Conservation (phyloP, 805 yeast species). For the Candida palmyrensis region DNA sequence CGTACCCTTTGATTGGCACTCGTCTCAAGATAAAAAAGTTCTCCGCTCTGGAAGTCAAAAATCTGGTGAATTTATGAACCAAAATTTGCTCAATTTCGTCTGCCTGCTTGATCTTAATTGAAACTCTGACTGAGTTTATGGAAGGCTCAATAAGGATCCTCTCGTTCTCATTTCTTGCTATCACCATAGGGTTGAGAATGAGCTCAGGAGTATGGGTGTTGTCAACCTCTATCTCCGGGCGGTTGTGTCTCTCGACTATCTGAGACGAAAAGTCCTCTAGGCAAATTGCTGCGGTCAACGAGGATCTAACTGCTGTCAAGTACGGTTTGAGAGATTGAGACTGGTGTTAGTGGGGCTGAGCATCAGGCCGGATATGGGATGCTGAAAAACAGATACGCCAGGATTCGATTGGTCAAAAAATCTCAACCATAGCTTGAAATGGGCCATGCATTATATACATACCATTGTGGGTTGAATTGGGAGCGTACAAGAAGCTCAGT, state of each 20-base stretch:
- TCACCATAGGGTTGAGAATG: constrained; percentile 79
- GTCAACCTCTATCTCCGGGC: constrained; percentile 90
- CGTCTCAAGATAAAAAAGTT: constrained; percentile 88
- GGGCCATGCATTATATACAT: too few species aligned
- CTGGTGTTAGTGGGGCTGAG: constrained; percentile 41
- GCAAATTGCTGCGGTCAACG: constrained; percentile 90
- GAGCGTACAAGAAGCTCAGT: too few species aligned
- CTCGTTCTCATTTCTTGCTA: constrained; percentile 92
- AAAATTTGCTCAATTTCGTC: constrained; percentile 94
- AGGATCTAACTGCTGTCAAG: constrained; percentile 85
- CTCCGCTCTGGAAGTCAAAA: constrained; percentile 93
- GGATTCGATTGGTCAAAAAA: too few species aligned
- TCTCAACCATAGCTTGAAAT: too few species aligned
- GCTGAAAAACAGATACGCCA: too few species aligned
- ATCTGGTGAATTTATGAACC: constrained; percentile 91
- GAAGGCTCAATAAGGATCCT: constrained; percentile 90
- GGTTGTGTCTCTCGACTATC: constrained; percentile 92
- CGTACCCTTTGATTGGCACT: constrained; percentile 85
- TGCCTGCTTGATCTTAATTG: constrained; percentile 92
- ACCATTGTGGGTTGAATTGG: too few species aligned
- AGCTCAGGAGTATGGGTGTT: constrained; percentile 72
- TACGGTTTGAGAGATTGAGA: constrained; percentile 97
- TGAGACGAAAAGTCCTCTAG: constrained; percentile 93
- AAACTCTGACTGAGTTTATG: constrained; percentile 85
- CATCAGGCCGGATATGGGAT: too few species aligned